Evolutionary conservation across 768 basidiomycete genomes (phyloP), one percentile per base, ranked within the genome.

Genomic region (Mycena polygramma): DNA sequence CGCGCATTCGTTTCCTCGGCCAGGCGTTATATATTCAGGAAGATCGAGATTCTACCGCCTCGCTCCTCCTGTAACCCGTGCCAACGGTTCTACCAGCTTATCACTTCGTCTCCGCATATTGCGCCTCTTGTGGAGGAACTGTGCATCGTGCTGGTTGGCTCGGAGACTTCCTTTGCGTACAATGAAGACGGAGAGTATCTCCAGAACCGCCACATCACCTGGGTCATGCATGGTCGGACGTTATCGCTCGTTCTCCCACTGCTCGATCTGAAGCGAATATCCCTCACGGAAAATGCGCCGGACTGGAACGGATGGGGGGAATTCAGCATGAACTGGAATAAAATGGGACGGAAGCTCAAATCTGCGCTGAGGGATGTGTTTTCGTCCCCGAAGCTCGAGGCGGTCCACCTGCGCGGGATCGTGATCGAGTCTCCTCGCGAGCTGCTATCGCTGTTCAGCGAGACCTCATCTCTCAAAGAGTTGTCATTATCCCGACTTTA

Each of bases 401-500:
- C 22, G 13, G 63, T 65, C 7, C 63, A 65, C 43, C 63, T 65
- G 15, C 63, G 63, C 52, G 63, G 63, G 39, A 53, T 65, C 24
- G 36, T 54, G 36, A 13, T 65, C 24, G 39, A 65, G 7, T 65
- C 52, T 36, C 53, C 53, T 26, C 17, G 15, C 17, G n/a, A 65
- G 41, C 53, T 65, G 53, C 26, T 65, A 13, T 43, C 52, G 37
- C 53, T 65, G 24, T 65, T 65, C 53, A 54, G 63, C 63, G 30
- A 65, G 3, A 39, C 63, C 24, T 22, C 54, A 8, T 24, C 63
- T 11, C 43, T 65, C 22, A 45, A 62, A 30, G 54, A 57, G 35
- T 4, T 57, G 39, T 57, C 39, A 37, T 11, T 57, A n/a, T 41
- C 55, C 8, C 55, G 55, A 6, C 20, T 57, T 3, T 17, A 39